phyloP scores from a whole-genome alignment of 768 basidiomycete species.

The Gymnopilus dilepis region DNA sequence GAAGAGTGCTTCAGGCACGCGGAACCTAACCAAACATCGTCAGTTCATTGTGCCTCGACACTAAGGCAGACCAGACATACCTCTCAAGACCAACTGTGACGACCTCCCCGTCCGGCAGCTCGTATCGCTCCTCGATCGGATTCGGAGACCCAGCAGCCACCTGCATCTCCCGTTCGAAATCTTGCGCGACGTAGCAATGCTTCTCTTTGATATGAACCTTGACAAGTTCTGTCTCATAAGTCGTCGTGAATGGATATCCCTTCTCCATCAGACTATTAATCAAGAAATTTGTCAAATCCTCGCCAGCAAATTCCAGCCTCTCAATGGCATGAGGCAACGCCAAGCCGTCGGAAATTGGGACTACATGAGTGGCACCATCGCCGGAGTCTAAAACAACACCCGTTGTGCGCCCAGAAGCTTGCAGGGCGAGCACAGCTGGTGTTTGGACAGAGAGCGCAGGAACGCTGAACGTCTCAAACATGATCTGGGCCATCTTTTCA shows the following conservation, averaged over 20 bases:
- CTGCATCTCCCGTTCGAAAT: slow-evolving; percentile 93
- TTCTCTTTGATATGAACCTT: slow-evolving; percentile 98
- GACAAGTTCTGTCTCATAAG: slow-evolving; percentile 92
- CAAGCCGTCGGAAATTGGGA: slow-evolving; percentile 96
- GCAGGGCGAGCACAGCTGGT: slow-evolving; percentile 89
- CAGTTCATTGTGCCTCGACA: slow-evolving; percentile 20
- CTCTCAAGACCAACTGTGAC: slow-evolving; percentile 94
- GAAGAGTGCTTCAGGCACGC: slow-evolving; percentile 93
- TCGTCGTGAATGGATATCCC: slow-evolving; percentile 93
- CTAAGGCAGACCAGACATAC: slow-evolving; percentile 62
- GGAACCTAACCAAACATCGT: slow-evolving; percentile 70
- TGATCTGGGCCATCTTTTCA: slow-evolving; percentile 96
- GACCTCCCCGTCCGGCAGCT: slow-evolving; percentile 91
- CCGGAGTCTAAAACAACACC: slow-evolving; percentile 96
- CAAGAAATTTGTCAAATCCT: slow-evolving; percentile 86
- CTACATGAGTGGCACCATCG: slow-evolving; percentile 95
- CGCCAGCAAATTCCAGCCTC: slow-evolving; percentile 90
- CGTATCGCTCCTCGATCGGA: slow-evolving; percentile 93
- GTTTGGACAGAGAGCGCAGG: slow-evolving; percentile 93
- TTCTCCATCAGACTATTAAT: slow-evolving; percentile 89
- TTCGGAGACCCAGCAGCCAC: slow-evolving; percentile 88
- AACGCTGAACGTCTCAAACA: slow-evolving; percentile 95
- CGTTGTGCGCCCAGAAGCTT: slow-evolving; percentile 94
- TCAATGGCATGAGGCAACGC: slow-evolving; percentile 91
- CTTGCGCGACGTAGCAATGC: slow-evolving; percentile 93